Evolutionary conservation across 345 rosid genomes (phyloP), one percentile per base, ranked within the genome.

Genomic region (Boechera stricta): DNA sequence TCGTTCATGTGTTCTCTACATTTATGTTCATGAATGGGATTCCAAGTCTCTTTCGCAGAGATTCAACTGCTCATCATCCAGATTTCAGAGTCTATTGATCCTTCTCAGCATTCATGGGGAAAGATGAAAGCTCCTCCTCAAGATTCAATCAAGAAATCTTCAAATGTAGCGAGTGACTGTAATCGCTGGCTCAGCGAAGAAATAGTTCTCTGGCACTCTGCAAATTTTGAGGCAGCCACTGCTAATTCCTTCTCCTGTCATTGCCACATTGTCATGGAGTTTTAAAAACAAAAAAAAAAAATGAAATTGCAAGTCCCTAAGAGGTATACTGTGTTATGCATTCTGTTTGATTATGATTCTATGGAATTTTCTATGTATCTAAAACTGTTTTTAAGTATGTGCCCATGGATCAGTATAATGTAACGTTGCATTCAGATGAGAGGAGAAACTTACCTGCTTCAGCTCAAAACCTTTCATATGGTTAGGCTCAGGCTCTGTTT

Each of bases 181-280:
- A 94, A 77, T 77, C 84, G 83, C 79, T 45, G 86, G 6, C 90
- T 84, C 5, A 94, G 86, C 38, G 96, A 90, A 41, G 92, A 82
- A 32, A 94, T 91, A 32, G 98, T 94, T 74, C 84, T 91, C 78
- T 94, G 94, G 86, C 98, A 94, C 61, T 91, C 97, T 5, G 92
- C 91, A 56, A 88, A 82, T 81, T 84, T 87, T 52, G 80, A 78
- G 42, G 97, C 91, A 67, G 96, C 92, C 35, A 74, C 68, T 39
- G 87, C 86, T 58, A 94, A 80, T 80, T 94, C 94, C 80, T 83
- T 78, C 78, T 86, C 96, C 97, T 94, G 87, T 32, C 51, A 67
- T 71, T 35, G n/a, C 79, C 71, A 79, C 52, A 73, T 60, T 73
- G 53, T 44, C 72, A 71, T 24, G 2, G 12, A 39, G 48, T 56